Evolutionary conservation across 1,139 yeast species (phyloP).

Genomic region (Geotrichum citri-aurantii): DNA sequence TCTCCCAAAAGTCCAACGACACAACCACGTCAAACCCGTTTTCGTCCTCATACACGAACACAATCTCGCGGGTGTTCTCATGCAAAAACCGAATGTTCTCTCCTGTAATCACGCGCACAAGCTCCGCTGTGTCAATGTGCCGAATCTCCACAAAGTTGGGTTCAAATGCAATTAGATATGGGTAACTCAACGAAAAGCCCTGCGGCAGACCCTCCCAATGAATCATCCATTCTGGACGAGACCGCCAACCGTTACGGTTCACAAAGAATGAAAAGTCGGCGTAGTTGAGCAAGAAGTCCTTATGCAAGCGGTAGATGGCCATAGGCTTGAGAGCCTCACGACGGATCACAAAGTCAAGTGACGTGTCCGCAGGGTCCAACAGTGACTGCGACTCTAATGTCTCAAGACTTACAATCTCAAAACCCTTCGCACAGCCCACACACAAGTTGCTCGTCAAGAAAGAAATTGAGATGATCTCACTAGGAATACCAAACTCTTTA

Average conservation of each 20-base stretch:
- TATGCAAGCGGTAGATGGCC: slow-evolving; percentile 83
- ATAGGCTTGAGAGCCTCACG: slow-evolving; percentile 82
- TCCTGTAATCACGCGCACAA: slow-evolving; percentile 76
- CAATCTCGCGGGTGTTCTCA: slow-evolving; percentile 86
- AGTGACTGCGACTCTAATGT: slow-evolving; percentile 69
- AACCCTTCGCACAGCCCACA: slow-evolving; percentile 94
- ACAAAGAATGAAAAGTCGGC: slow-evolving; percentile 92
- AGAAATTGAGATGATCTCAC: slow-evolving; percentile 89
- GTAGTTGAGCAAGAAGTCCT: slow-evolving; percentile 80
- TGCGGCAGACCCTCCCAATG: slow-evolving; percentile 97
- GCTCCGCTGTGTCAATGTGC: slow-evolving; percentile 80
- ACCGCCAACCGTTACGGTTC: slow-evolving; percentile 93
- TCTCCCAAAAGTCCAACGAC: slow-evolving; percentile 80
- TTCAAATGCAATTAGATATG: slow-evolving; percentile 87
- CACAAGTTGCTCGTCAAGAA: slow-evolving; percentile 83
- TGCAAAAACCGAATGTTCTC: slow-evolving; percentile 86
- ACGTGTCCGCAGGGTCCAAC: slow-evolving; percentile 93
- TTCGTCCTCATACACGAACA: slow-evolving; percentile 88
- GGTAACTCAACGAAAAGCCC: slow-evolving; percentile 87
- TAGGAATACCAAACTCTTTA: slow-evolving; percentile 71
- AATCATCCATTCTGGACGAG: slow-evolving; percentile 88
- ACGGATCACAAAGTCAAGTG: slow-evolving; percentile 89
- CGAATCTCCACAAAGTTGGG: slow-evolving; percentile 86
- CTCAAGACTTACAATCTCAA: slow-evolving; percentile 82
- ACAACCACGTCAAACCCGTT: slow-evolving; percentile 88